Percentiles rank a stretch among this genome's conserved stretches.
phyloP scores from a whole-genome alignment of 2,329 filamentous ascomycete genomes.

The Curvularia lunata region DNA sequence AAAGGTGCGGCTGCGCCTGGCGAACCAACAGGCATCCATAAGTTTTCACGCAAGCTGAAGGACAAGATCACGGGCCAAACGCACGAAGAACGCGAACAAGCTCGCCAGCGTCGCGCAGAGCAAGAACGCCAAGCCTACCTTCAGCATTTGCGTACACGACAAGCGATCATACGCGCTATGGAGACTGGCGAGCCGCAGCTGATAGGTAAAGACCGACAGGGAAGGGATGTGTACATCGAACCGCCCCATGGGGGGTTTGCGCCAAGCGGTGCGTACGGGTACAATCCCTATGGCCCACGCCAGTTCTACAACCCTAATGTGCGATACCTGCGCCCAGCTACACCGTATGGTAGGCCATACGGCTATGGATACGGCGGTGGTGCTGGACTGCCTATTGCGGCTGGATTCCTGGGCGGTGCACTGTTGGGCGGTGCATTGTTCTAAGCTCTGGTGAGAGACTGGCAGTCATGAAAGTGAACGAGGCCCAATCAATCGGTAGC shows the following conservation, averaged over 20 bases:
- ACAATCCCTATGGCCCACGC: constrained; percentile 55
- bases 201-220: constrained; percentile 60
- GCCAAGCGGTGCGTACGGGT: constrained; percentile 47
- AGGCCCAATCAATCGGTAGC: not conserved
- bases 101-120: constrained; percentile 55
- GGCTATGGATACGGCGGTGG: constrained; percentile 50
- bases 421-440: constrained; percentile 43
- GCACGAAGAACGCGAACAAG: constrained; percentile 60
- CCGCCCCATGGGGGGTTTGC: constrained; percentile 53
- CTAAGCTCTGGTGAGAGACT: constrained; percentile 6
- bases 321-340: constrained; percentile 57
- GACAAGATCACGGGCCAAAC: constrained; percentile 65
- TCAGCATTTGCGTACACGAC: constrained; percentile 58
- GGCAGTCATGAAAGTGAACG: not conserved
- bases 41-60: constrained; percentile 64
- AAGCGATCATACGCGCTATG: constrained; percentile 59
- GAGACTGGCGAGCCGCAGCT: constrained; percentile 63
- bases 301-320: constrained; percentile 57
- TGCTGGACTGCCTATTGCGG: constrained; percentile 44
- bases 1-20: constrained; percentile 11
- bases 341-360: constrained; percentile 54
- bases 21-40: constrained; percentile 48
- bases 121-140: constrained; percentile 61
- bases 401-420: constrained; percentile 44
- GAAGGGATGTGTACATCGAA: constrained; percentile 64